These are phyloP conservation scores for Erodium texanum DNA, from an alignment of 441 rosid genomes.

Conservation along the genomic window DNA sequence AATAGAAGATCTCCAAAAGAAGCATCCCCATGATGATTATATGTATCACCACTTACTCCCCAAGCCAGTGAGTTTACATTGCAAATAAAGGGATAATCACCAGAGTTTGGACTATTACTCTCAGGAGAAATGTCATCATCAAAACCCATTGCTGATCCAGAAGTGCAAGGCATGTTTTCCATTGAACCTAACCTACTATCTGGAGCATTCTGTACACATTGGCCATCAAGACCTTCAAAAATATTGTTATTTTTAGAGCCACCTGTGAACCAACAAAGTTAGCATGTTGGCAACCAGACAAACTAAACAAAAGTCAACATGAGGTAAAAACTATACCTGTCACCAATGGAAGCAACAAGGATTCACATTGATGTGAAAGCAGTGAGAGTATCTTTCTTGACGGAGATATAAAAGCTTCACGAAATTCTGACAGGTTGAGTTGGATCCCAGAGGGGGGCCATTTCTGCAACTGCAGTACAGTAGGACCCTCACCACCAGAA, in stretches of 20 bases:
- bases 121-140: slow-evolving; percentile 35
- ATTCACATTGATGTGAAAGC: slow-evolving; percentile 64
- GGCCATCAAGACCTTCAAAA: slow-evolving; percentile 24
- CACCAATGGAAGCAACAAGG: slow-evolving; percentile 64
- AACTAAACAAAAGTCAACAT: slow-evolving; percentile 5
- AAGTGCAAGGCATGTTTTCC: slow-evolving; percentile 34
- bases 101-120: slow-evolving; percentile 27
- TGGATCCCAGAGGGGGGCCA: slow-evolving; percentile 57
- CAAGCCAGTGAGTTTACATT: slow-evolving; percentile 81
- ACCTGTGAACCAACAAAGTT: slow-evolving; percentile 32
- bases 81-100: slow-evolving; percentile 42
- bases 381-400: slow-evolving; percentile 55
- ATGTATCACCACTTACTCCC: slow-evolving; percentile 75
- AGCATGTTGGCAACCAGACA: slow-evolving; percentile 4
- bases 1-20: slow-evolving; percentile 72
- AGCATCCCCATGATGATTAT: slow-evolving; percentile 50
- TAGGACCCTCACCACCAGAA: slow-evolving; percentile 37
- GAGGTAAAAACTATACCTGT: slow-evolving; percentile 27
- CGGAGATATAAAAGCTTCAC: slow-evolving; percentile 86
- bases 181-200: slow-evolving; percentile 39
- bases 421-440: slow-evolving; percentile 63
- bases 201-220: slow-evolving; percentile 30
- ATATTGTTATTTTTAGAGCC: slow-evolving; percentile 24
- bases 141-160: slow-evolving; percentile 42
- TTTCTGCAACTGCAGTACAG: slow-evolving; percentile 66